Evolutionary conservation across 139 green algal genomes (phyloP).

Genomic region (Deuterostichococcus epilithicus): DNA sequence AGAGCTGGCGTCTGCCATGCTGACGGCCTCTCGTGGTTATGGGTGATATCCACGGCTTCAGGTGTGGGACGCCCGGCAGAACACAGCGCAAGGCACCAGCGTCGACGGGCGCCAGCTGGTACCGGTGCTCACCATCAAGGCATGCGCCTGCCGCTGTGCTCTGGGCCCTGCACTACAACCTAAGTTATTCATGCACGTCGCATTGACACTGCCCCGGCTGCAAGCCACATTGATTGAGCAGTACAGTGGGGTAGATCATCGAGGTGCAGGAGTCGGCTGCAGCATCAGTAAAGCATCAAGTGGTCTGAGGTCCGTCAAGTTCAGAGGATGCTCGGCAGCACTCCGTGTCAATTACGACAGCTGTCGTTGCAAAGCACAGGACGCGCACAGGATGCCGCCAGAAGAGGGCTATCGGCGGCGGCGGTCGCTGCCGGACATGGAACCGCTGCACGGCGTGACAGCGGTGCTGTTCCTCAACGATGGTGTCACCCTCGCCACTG

Average conservation of each 20-base stretch:
- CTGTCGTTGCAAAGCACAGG: slow-evolving; percentile 11
- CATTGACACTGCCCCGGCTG: no score
- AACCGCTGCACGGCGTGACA: slow-evolving; percentile 48
- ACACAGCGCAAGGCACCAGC: neutral
- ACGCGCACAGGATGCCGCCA: slow-evolving; percentile 14
- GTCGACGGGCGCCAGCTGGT: neutral
- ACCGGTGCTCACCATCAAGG: slow-evolving; percentile 11
- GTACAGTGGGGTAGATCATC: no score
- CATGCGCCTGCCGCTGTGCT: no score
- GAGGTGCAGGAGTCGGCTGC: no score
- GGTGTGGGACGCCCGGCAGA: slow-evolving; percentile 65
- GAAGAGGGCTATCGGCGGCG: slow-evolving; percentile 8
- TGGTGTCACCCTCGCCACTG: slow-evolving; percentile 43
- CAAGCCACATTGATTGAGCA: no score
- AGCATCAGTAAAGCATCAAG: no score
- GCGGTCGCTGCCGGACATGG: slow-evolving; percentile 10
- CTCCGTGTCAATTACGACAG: no score
- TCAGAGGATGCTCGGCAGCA: no score
- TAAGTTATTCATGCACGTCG: neutral
- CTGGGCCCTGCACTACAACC: neutral
- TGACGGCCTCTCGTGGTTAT: no score
- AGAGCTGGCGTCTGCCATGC: no score
- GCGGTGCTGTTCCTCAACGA: slow-evolving; percentile 51
- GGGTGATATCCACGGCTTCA: slow-evolving; percentile 30
- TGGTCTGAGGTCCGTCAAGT: no score